Conservation (phyloP, 2,329 filamentous ascomycete species). For the Trichoderma citrinoviride region DNA sequence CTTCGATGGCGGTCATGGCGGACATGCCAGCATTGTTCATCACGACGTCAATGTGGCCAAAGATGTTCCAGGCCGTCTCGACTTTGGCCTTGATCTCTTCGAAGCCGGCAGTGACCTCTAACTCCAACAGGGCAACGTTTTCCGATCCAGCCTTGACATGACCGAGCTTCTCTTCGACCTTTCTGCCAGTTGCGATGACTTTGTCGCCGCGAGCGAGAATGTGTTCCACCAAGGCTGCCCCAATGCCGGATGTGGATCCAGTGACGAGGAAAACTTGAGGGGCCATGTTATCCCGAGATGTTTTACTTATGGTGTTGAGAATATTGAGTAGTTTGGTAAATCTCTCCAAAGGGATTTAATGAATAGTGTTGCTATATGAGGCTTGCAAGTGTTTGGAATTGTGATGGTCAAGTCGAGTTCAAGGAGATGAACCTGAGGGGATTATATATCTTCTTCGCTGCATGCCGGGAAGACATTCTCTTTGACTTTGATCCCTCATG, state of each 20-base stretch:
- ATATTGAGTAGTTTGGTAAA: no score
- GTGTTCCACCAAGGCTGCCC: slow-evolving; percentile 29
- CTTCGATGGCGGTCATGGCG: slow-evolving; percentile 31
- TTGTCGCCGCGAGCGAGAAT: slow-evolving; percentile 32
- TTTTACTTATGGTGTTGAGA: neutral
- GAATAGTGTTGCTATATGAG: neutral
- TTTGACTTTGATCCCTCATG: neutral
- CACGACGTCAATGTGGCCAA: slow-evolving; percentile 35
- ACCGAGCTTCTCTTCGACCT: slow-evolving; percentile 29
- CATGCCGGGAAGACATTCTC: neutral
- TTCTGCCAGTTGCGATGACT: slow-evolving; percentile 33
- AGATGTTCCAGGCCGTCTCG: slow-evolving; percentile 31
- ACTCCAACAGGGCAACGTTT: slow-evolving; percentile 30
- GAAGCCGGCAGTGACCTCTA: slow-evolving; percentile 31
- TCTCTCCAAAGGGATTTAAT: neutral
- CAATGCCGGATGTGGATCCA: slow-evolving; percentile 36
- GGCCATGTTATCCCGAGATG: slow-evolving; percentile 26
- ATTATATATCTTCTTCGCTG: neutral
- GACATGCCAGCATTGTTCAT: slow-evolving; percentile 38
- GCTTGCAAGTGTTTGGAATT: neutral
- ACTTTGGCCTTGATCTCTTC: slow-evolving; percentile 26
- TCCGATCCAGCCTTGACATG: slow-evolving; percentile 28
- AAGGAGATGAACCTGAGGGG: no score
- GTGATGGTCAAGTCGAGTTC: neutral
- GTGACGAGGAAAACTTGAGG: slow-evolving; percentile 36